These are phyloP conservation scores for Suhomyces ambrosiae DNA, from an alignment of 1,139 yeast genomes.

Conservation along the genomic window DNA sequence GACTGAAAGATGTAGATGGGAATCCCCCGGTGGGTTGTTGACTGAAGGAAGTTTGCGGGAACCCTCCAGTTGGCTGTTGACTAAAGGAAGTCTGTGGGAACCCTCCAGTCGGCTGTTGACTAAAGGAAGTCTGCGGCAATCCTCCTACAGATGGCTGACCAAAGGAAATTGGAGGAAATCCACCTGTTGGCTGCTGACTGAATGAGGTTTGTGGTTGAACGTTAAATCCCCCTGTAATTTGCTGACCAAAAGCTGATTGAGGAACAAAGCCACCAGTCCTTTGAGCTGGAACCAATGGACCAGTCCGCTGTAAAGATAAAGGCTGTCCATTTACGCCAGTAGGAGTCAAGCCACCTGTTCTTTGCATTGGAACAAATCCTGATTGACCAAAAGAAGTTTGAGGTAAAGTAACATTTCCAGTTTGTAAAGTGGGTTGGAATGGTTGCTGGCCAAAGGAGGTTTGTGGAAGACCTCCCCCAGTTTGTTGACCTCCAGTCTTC, in stretches of 20 bases:
- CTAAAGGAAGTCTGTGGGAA: conserved; percentile 40
- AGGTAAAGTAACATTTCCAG: conserved; percentile 42
- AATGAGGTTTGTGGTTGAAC: conserved; percentile 21
- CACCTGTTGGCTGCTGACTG: conserved; percentile 23
- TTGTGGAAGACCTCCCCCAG: conserved; percentile 20
- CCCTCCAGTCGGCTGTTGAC: conserved; percentile 31
- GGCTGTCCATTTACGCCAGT: conserved; percentile 18
- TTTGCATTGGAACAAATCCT: conserved; percentile 15
- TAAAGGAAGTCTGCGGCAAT: conserved; percentile 35
- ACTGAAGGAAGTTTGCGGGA: conserved; percentile 19
- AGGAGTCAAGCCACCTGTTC: conserved; percentile 24
- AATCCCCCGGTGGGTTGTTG: conserved; percentile 16
- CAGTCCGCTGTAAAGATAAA: conserved; percentile 23
- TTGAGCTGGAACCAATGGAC: conserved; percentile 22
- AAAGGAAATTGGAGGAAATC: conserved; percentile 40
- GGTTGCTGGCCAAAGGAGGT: conserved; percentile 37
- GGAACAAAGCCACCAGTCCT: conserved; percentile 46
- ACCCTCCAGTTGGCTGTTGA: conserved; percentile 32
- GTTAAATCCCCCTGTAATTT: conserved; percentile 33
- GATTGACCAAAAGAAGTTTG: conserved; percentile 45
- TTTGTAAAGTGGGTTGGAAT: conserved; percentile 22
- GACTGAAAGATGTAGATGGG: conserved; percentile 19
- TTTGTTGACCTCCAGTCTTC: conserved; percentile 30
- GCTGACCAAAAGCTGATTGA: conserved; percentile 49
- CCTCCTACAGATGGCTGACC: conserved; percentile 21